Conservation (phyloP, 805 yeast species). For the Tetrapisispora namnaoensis region DNA sequence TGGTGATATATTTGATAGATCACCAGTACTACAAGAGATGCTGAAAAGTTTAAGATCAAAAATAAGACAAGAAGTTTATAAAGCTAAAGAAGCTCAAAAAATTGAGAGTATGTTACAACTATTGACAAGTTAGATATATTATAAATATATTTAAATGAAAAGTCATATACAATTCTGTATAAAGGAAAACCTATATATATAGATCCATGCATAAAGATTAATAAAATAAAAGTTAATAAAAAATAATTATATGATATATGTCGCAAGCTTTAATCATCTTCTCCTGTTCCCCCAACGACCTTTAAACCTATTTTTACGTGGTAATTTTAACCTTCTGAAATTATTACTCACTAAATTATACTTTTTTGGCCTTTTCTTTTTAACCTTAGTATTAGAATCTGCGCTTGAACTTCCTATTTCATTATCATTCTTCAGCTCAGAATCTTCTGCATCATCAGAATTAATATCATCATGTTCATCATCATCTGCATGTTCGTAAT, state of each 20-base stretch:
- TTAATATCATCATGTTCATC: conserved; percentile 8
- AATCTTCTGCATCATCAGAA: conserved; percentile 3
- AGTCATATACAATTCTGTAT: not conserved
- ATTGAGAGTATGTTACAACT: conserved; percentile 91
- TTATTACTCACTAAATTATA: conserved; percentile 35
- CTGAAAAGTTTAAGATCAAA: conserved; percentile 50
- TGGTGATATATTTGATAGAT: conserved; percentile 58
- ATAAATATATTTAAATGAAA: not conserved
- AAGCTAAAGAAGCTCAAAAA: conserved; percentile 79
- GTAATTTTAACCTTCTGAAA: conserved; percentile 42
- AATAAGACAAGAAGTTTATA: conserved; percentile 58
- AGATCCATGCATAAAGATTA: conserved; percentile 4
- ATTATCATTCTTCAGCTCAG: not conserved
- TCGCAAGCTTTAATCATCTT: not conserved
- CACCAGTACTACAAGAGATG: conserved; percentile 70
- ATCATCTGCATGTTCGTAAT: not conserved
- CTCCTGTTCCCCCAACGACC: conserved; percentile 1
- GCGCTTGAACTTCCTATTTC: conserved; percentile 12
- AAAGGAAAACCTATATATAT: not conserved
- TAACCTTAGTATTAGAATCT: conserved; percentile 17
- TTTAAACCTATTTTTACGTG: conserved; percentile 1
- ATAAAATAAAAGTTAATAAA: not conserved
- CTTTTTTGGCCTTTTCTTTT: conserved; percentile 22
- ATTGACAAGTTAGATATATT: conserved; percentile 37
- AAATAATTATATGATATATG: too few relatives aligned